A percentile compares a stretch with the other conserved stretches of the same genome.
phyloP scores from a whole-genome alignment of 805 yeast species.

The Kuraishia cidri region DNA sequence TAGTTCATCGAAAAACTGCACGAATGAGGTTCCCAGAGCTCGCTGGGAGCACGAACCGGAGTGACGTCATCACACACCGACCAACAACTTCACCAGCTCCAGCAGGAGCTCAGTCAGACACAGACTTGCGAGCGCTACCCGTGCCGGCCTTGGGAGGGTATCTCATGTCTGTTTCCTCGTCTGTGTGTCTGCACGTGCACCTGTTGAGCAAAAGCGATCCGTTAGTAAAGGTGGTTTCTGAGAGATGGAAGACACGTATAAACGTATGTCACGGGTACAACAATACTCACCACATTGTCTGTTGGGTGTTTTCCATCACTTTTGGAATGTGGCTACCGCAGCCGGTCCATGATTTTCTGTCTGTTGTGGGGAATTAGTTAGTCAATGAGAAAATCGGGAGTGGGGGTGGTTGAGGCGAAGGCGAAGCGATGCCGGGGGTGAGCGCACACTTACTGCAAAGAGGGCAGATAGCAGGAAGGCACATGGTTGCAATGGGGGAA shows the following conservation, averaged over 20 bases:
- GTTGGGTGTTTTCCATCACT: conserved; percentile 45
- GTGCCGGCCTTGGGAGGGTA: conserved; percentile 62
- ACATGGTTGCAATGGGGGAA: conserved; percentile 13
- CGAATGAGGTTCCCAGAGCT: too few relatives aligned
- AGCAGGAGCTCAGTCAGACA: conserved; percentile 11
- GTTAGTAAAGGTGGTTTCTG: too few relatives aligned
- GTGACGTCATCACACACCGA: too few relatives aligned
- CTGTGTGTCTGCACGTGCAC: conserved; percentile 46
- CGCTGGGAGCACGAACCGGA: too few relatives aligned
- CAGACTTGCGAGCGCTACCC: conserved; percentile 35
- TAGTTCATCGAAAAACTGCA: too few relatives aligned
- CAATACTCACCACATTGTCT: conserved; percentile 24
- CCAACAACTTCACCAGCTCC: too few relatives aligned
- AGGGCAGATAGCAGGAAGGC: conserved; percentile 26
- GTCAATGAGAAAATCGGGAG: too few relatives aligned
- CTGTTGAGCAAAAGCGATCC: conserved; percentile 17
- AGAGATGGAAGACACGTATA: neutral
- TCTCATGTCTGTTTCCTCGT: conserved; percentile 24
- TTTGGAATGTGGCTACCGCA: conserved; percentile 44
- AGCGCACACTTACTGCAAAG: conserved; percentile 16
- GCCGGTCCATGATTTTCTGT: conserved; percentile 58
- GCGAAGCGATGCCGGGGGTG: neutral
- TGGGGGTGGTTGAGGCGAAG: too few relatives aligned
- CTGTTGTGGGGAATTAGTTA: conserved; percentile 7
- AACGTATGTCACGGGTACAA: too few relatives aligned